Percentiles rank a stretch among this genome's conserved stretches.
Conservation (phyloP, 2,329 filamentous ascomycete genomes). For the Trichophyton schoenleinii region DNA sequence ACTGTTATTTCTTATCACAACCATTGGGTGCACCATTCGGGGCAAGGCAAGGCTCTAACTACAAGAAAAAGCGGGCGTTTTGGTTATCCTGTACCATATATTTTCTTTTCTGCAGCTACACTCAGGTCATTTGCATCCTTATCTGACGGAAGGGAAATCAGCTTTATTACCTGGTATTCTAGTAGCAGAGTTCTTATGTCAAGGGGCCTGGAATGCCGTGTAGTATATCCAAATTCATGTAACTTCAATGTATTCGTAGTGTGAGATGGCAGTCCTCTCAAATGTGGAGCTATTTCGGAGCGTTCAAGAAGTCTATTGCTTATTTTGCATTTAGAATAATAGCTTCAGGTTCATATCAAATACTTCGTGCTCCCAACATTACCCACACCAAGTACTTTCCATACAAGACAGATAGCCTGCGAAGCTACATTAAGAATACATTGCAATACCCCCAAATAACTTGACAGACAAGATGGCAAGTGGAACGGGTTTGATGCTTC, state of each 20-base stretch:
- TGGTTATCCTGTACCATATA: background rate
- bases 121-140: background rate
- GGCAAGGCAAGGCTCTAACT: background rate
- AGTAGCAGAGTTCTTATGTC: background rate
- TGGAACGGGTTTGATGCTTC: background rate
- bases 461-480: background rate
- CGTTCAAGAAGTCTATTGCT: background rate
- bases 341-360: background rate
- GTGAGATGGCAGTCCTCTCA: background rate
- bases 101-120: background rate
- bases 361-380: background rate
- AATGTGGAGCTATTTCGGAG: background rate
- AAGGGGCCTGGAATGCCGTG: background rate
- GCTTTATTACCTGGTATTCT: background rate
- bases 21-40: background rate
- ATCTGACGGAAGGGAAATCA: background rate
- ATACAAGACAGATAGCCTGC: background rate
- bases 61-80: slow-evolving; percentile 2
- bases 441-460: background rate
- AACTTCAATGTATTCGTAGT: background rate
- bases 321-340: background rate
- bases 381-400: background rate
- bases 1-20: background rate
- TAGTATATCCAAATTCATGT: background rate
- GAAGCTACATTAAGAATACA: background rate